Evolutionary conservation across 23 red algal genomes (phyloP).

Genomic region (Gracilaria gracilis): DNA sequence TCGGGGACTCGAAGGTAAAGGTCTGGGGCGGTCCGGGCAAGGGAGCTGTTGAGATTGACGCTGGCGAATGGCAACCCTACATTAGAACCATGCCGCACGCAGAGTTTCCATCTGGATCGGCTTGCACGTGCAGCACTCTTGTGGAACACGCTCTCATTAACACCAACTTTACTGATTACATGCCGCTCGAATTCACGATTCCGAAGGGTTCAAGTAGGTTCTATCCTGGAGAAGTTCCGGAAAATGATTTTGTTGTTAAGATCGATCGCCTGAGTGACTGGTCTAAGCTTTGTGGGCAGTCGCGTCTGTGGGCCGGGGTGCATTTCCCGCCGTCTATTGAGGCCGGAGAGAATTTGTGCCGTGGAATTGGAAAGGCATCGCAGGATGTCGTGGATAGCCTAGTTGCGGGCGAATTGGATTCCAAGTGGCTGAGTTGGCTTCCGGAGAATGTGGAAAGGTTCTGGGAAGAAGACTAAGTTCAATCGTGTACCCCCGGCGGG

Average conservation of each 20-base stretch:
- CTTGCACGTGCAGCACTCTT: slow-evolving; percentile 13
- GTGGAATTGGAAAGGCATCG: background rate
- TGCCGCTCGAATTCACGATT: background rate
- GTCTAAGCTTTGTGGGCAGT: background rate
- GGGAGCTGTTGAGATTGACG: background rate
- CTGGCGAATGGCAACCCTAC: slow-evolving; percentile 42
- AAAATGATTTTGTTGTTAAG: background rate
- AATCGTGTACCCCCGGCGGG: no score
- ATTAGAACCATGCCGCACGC: slow-evolving; percentile 43
- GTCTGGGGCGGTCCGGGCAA: slow-evolving; percentile 26
- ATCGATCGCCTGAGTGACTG: background rate
- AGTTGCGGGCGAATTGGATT: background rate
- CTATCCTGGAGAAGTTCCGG: slow-evolving; percentile 31
- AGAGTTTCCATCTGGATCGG: slow-evolving; percentile 29
- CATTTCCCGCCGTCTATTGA: slow-evolving; percentile 24
- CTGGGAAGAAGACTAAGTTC: slow-evolving; percentile 15
- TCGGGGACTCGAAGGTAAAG: slow-evolving; percentile 33
- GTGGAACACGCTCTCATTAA: slow-evolving; percentile 26
- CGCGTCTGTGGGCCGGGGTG: slow-evolving; percentile 5
- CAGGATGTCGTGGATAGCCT: background rate
- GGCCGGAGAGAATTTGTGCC: slow-evolving; percentile 18
- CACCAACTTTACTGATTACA: background rate
- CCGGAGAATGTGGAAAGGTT: slow-evolving; percentile 2
- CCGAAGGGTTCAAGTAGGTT: slow-evolving; percentile 13
- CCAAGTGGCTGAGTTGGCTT: background rate